phyloP scores from a whole-genome alignment of 345 rosid genomes.

The Populus ilicifolia region DNA sequence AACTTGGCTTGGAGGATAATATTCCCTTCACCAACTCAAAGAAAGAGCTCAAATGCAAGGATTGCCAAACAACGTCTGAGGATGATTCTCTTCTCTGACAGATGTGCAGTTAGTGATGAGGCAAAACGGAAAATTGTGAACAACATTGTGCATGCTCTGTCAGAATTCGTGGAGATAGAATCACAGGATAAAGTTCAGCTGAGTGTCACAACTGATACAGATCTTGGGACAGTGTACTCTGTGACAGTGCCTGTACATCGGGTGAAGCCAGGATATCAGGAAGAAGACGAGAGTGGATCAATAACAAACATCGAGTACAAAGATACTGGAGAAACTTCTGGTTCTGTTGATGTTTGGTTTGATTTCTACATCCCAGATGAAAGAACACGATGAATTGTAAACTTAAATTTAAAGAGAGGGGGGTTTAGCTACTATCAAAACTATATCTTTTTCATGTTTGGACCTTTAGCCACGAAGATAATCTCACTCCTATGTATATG shows the following conservation, averaged over 20 bases:
- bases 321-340: conserved; percentile 62
- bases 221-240: conserved; percentile 87
- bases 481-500: conserved; percentile 41
- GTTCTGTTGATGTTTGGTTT: conserved; percentile 83
- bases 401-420: conserved; percentile 11
- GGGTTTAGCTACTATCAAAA: conserved; percentile 1
- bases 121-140: conserved; percentile 81
- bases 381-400: conserved; percentile 18
- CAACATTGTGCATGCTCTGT: conserved; percentile 67
- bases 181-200: conserved; percentile 95
- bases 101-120: conserved; percentile 91
- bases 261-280: conserved; percentile 82
- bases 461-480: conserved; percentile 18
- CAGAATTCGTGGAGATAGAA: conserved; percentile 93
- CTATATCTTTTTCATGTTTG: conserved; percentile 18
- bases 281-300: conserved; percentile 49
- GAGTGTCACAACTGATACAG: conserved; percentile 73
- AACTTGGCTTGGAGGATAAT: conserved; percentile 89
- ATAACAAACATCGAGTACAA: conserved; percentile 74
- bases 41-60: conserved; percentile 86
- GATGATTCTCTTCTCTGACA: conserved; percentile 97
- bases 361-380: conserved; percentile 88
- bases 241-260: conserved; percentile 90
- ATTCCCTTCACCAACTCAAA: conserved; percentile 68
- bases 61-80: conserved; percentile 89